Base-by-base conservation (phyloP, 352 stramenopile genomes). In the Phytophthora syringae region DNA sequence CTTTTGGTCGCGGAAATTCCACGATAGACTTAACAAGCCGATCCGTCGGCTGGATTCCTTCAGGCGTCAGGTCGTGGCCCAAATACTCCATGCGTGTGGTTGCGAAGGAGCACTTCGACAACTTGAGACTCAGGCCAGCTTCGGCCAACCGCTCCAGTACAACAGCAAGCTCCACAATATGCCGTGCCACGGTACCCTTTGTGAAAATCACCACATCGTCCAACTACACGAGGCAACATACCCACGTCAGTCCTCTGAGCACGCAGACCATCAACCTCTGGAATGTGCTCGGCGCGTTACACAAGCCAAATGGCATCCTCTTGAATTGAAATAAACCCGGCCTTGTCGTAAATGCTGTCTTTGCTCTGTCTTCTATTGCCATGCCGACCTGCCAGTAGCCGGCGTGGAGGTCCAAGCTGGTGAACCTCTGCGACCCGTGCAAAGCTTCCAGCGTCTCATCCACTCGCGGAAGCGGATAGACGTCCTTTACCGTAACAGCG, bases 131-230 rank as follows among this genome's bases (percentile, higher is more conserved):
- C 3, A 64, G 24, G 36, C 56, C 56, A 34, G 24, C 11, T n/a
- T 22, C 16, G 45, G 9, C 34, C 16, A 76, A 42, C 4, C 57
- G 21, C 11, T 60, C 51, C n/a, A 76, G 13, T 28, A 76, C 71
- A 3, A 30, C 45, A 0, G 62, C 56, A 11, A 76, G 28, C 9
- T 70, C 53, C 1, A 75, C 54, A 5, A 70, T 21, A 20, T 76
- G 66, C 1, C 37, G 20, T 4, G 58, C 53, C 0, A 74, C 34
- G 0, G 18, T 18, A 0, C 66, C 61, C 20, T 72, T 69, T 0
- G 57, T 64, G 40, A 61, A 75, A 7, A 78, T 39, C 0, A 78
- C 30, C 9, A 78, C 60, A 25, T 74, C 70, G 36, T 78, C 61
- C 0, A 72, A 24, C 9, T 70, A 75, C 0, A 79, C 56, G 0